Evolutionary conservation across 306 rosid genomes (phyloP).

Genomic region (Cicer bijugum): DNA sequence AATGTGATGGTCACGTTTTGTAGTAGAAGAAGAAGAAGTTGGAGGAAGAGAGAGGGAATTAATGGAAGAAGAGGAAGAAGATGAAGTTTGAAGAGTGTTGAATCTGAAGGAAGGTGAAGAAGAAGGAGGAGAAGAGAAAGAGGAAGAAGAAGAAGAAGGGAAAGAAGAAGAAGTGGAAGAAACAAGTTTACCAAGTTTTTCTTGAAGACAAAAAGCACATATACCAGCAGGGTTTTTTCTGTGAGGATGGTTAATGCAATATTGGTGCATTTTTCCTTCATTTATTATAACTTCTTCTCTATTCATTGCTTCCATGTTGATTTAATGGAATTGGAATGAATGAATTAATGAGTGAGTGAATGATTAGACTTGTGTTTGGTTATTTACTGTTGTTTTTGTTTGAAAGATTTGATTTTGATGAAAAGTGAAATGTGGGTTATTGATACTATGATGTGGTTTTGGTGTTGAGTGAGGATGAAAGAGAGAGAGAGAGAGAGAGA

Average conservation of each 20-base stretch:
- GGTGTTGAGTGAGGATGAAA: neutral
- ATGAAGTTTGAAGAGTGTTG: slow-evolving; percentile 37
- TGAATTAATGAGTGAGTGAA: neutral
- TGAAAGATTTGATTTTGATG: neutral
- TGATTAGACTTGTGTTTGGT: neutral
- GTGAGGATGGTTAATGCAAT: slow-evolving; percentile 71
- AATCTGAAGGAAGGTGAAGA: slow-evolving; percentile 73
- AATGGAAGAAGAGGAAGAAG: slow-evolving; percentile 46
- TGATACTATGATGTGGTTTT: neutral
- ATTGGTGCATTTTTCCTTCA: slow-evolving; percentile 66
- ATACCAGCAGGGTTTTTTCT: slow-evolving; percentile 77
- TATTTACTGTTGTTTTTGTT: slow-evolving; percentile 1
- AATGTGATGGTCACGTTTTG: slow-evolving; percentile 27
- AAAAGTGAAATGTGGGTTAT: neutral
- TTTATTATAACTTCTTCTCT: slow-evolving; percentile 55
- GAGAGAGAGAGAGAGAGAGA: slow-evolving; percentile 3
- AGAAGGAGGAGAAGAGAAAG: slow-evolving; percentile 52
- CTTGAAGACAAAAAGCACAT: slow-evolving; percentile 90
- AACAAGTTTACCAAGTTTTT: slow-evolving; percentile 82
- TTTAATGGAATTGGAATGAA: neutral
- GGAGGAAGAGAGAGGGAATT: slow-evolving; percentile 39
- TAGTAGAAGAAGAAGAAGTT: neutral
- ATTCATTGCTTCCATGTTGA: slow-evolving; percentile 46
- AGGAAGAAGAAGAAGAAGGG: slow-evolving; percentile 53
- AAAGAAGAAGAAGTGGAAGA: slow-evolving; percentile 61